Conservation (phyloP, 2,329 filamentous ascomycete species). For the Penicillium sp. region DNA sequence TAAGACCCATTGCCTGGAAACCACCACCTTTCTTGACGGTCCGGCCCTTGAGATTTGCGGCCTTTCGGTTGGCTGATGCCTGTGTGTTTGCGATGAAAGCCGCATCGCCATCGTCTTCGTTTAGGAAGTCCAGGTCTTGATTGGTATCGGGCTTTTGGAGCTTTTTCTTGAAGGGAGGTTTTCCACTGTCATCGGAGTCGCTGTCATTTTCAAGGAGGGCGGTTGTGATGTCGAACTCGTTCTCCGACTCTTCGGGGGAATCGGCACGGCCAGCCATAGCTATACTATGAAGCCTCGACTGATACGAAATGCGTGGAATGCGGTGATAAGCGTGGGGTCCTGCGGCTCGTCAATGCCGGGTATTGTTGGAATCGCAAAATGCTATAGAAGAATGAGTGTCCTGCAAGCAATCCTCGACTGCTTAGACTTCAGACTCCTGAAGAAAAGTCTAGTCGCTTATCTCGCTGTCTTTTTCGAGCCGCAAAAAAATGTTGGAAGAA, state of each 20-base stretch:
- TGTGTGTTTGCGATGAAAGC: conserved; percentile 88
- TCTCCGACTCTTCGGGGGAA: conserved; percentile 82
- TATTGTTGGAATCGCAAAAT: background rate
- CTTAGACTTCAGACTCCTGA: conserved; percentile 9
- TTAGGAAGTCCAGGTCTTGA: conserved; percentile 53
- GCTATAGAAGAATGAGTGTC: background rate
- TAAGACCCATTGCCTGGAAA: conserved; percentile 92
- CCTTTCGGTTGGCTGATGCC: conserved; percentile 81
- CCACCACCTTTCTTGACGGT: conserved; percentile 92
- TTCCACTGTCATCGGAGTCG: conserved; percentile 44
- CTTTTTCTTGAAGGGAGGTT: conserved; percentile 50
- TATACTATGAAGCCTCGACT: conserved; percentile 9
- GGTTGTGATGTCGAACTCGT: conserved; percentile 83
- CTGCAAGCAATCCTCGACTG: background rate
- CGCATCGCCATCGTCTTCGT: conserved; percentile 64
- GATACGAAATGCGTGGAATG: conserved; percentile 4
- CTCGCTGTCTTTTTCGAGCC: conserved; percentile 6
- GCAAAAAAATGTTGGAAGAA: conserved; percentile 22
- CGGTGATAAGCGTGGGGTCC: conserved; percentile 12
- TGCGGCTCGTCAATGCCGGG: conserved; percentile 4
- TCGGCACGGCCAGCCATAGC: conserved; percentile 67
- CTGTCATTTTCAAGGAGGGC: conserved; percentile 64
- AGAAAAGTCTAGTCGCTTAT: conserved; percentile 12
- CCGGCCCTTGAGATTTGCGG: conserved; percentile 74
- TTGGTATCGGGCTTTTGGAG: conserved; percentile 31